A percentile compares a stretch with the other conserved stretches of the same genome.
Conservation (phyloP, 2,329 filamentous ascomycete genomes). For the Ascochyta koolunga region DNA sequence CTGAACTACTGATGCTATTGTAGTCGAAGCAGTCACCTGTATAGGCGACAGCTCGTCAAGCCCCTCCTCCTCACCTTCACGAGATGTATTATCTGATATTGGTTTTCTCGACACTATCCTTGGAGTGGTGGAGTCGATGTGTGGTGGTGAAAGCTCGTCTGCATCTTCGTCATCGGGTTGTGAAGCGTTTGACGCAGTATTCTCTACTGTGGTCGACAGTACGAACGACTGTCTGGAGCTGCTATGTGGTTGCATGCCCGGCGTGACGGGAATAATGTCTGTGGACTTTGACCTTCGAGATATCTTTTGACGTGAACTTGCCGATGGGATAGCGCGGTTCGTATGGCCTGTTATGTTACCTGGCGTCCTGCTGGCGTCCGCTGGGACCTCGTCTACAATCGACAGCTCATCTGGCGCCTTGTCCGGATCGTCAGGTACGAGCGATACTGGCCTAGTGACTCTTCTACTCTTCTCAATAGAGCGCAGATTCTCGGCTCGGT, state of each 20-base stretch:
- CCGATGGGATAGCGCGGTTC: conserved; percentile 19
- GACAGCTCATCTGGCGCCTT: conserved; percentile 39
- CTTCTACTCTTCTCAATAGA: conserved; percentile 39
- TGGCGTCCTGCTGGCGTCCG: conserved; percentile 21
- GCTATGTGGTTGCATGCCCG: conserved; percentile 23
- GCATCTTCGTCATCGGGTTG: conserved; percentile 31
- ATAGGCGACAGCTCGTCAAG: conserved; percentile 31
- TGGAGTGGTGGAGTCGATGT: conserved; percentile 16
- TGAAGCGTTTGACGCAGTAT: conserved; percentile 22
- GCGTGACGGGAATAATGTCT: conserved; percentile 33
- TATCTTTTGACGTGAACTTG: conserved; percentile 17
- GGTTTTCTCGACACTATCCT: conserved; percentile 16
- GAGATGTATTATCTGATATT: conserved; percentile 11
- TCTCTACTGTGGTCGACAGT: conserved; percentile 16
- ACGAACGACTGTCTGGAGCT: conserved; percentile 20
- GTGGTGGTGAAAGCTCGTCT: conserved; percentile 37
- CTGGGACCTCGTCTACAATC: conserved; percentile 25
- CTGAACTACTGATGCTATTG: neutral
- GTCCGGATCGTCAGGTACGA: conserved; percentile 32
- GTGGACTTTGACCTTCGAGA: conserved; percentile 28
- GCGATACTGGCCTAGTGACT: conserved; percentile 30
- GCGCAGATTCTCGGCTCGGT: conserved; percentile 30
- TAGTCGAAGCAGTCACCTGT: neutral
- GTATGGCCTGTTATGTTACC: conserved; percentile 10
- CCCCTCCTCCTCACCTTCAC: conserved; percentile 16